Conservation (phyloP, 441 rosid species). For the Aquilaria agallochum region DNA sequence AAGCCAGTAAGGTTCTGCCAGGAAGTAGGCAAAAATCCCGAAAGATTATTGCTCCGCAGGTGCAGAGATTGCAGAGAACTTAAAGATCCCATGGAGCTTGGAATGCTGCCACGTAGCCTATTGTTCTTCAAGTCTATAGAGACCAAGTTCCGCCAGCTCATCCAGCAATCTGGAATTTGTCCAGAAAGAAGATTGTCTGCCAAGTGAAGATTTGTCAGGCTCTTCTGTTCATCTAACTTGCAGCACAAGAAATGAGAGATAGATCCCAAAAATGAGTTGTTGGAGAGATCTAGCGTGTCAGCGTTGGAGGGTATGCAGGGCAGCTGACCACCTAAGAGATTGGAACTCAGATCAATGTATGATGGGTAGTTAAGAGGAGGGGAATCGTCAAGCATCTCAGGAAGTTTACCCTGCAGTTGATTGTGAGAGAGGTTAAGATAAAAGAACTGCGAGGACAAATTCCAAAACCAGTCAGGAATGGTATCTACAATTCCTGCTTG, state of each 20-base stretch:
- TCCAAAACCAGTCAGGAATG: constrained; percentile 18
- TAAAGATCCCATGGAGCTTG: constrained; percentile 18
- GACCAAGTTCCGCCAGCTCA: constrained; percentile 4
- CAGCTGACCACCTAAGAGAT: constrained; percentile 12
- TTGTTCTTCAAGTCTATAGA: constrained; percentile 11
- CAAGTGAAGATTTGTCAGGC: constrained; percentile 8
- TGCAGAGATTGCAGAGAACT: constrained; percentile 10
- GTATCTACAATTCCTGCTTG: constrained; percentile 6
- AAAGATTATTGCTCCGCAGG: constrained; percentile 6
- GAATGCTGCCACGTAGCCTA: constrained; percentile 13
- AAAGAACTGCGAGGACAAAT: constrained; percentile 8
- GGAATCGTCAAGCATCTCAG: not conserved
- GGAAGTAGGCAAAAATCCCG: constrained; percentile 6
- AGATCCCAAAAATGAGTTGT: constrained; percentile 22
- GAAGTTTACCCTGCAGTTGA: constrained; percentile 14
- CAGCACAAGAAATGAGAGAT: constrained; percentile 16
- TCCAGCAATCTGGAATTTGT: constrained; percentile 22
- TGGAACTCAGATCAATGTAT: constrained; percentile 14
- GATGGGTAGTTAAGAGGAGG: constrained; percentile 5
- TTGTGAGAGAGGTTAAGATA: constrained; percentile 13
- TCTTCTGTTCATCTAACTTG: constrained; percentile 6
- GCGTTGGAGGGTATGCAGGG: constrained; percentile 7
- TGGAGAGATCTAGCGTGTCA: constrained; percentile 18
- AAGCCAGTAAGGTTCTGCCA: not conserved
- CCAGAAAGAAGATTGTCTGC: constrained; percentile 13